Conservation (phyloP, 257 asterid genomes). For the Gentiana macrophylla region DNA sequence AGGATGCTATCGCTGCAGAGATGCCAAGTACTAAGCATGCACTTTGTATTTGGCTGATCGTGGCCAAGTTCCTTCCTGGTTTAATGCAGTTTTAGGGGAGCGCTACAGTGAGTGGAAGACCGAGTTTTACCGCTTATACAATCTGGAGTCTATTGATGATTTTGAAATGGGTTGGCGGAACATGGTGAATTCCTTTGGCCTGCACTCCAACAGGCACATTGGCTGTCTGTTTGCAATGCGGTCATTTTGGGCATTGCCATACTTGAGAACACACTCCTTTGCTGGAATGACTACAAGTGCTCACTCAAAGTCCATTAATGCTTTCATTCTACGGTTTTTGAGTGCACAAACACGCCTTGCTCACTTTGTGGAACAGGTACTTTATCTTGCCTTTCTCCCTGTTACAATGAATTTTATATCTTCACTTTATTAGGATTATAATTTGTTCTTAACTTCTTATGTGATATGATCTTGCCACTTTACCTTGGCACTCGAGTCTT, state of each 20-base stretch:
- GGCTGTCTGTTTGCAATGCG: constrained; percentile 67
- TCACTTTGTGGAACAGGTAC: constrained; percentile 93
- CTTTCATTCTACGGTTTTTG: constrained; percentile 89
- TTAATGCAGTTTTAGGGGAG: constrained; percentile 35
- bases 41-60: constrained; percentile 47
- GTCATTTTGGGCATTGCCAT: constrained; percentile 85
- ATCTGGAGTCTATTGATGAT: constrained; percentile 68
- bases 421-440: not conserved
- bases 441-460: not conserved
- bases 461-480: constrained; percentile 1
- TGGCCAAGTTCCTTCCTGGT: constrained; percentile 50
- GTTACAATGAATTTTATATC: not conserved
- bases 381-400: constrained; percentile 9
- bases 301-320: constrained; percentile 78
- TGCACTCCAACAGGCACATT: constrained; percentile 85
- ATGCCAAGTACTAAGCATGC: constrained; percentile 52
- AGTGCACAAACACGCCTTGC: constrained; percentile 92
- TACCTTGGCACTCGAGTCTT: no score
- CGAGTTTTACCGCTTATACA: constrained; percentile 78
- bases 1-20: constrained; percentile 41
- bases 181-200: constrained; percentile 77
- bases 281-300: constrained; percentile 88
- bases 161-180: constrained; percentile 93
- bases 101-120: constrained; percentile 44
- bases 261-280: constrained; percentile 83